Base-by-base conservation (phyloP, 257 asterid genomes). In the Solanum pinnatisectum region DNA sequence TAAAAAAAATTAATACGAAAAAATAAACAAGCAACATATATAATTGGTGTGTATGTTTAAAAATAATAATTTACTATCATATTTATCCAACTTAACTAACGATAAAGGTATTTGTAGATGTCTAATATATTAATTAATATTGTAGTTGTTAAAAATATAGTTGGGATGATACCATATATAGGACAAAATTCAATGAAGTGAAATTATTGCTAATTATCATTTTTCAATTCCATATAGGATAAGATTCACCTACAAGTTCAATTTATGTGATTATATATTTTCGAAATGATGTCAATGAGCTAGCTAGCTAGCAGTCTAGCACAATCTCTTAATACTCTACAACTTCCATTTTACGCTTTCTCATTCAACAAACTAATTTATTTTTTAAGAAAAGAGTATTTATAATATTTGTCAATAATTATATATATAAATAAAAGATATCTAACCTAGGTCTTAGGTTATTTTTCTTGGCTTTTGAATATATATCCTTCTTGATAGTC, bases 151-250 rank as follows among this genome's bases (percentile, higher is more conserved):
- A 44, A 79, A 76, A 87, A 35, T 86, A 77, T 88, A 77, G 20
- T 6, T 86, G 76, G 36, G 73, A 78, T 39, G 87, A 83, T 70
- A 88, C 49, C 74, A 22, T 27, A 30, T 70, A 70, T 4, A 30
- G 60, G 72, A 88, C 87, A 86, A 12, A 73, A 77, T 86, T 88
- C 22, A 87, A 60, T 73, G 87, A 74, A 90, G 84, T 67, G 83
- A 88, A 84, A 90, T 90, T 36, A 86, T 90, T 83, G 83, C 88
- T 59, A 73, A 78, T 83, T 63, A 59, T 56, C 36, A 68, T 56
- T 16, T 36, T 78, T 77, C 82, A 85, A 27, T 79, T 30, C 35
- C 44, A 65, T 83, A 27, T 74, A 74, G 27, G 35, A 74, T 88
- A 27, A 36, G 84, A 86, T 87, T 88, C 74, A 76, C 77, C 89